Evolutionary conservation across 2,329 filamentous ascomycete genomes (phyloP).

Genomic region (Pseudogymnoascus sp.): DNA sequence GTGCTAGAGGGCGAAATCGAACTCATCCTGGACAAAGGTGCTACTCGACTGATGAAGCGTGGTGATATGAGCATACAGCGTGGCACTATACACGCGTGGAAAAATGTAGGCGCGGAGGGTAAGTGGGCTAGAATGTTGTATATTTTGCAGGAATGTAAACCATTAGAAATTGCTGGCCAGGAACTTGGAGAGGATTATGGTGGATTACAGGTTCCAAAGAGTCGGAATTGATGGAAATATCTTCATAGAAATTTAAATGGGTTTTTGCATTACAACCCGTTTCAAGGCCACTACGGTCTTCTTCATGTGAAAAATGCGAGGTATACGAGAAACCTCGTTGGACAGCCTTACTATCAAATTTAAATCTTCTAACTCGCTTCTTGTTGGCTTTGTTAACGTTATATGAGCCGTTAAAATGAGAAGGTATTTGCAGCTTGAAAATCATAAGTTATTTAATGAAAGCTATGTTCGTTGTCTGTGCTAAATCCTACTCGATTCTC

Average conservation of each 20-base stretch:
- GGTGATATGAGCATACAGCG: constrained; percentile 24
- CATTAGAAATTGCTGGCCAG: constrained; percentile 18
- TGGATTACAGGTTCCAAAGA: constrained; percentile 12
- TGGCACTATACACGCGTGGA: constrained; percentile 27
- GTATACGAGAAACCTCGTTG: not conserved
- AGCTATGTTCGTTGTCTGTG: not conserved
- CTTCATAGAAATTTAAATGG: not conserved
- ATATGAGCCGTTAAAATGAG: not conserved
- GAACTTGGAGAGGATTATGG: constrained; percentile 22
- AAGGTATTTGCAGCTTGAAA: not conserved
- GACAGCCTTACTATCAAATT: not conserved
- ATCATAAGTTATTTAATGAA: not conserved
- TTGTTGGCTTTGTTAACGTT: not conserved
- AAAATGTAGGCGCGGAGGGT: constrained; percentile 21
- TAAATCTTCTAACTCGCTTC: not conserved
- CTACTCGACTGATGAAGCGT: constrained; percentile 18
- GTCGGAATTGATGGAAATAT: not conserved
- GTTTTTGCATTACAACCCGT: not conserved
- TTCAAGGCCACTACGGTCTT: not conserved
- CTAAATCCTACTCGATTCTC: constrained; percentile 28
- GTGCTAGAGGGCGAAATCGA: constrained; percentile 25
- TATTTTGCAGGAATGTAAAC: constrained; percentile 19
- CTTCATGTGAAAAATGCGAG: not conserved
- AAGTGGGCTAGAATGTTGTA: constrained; percentile 26
- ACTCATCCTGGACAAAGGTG: constrained; percentile 24